These are phyloP conservation scores for Kodamaea restingae DNA, from an alignment of 805 yeast genomes.

Conservation along the genomic window DNA sequence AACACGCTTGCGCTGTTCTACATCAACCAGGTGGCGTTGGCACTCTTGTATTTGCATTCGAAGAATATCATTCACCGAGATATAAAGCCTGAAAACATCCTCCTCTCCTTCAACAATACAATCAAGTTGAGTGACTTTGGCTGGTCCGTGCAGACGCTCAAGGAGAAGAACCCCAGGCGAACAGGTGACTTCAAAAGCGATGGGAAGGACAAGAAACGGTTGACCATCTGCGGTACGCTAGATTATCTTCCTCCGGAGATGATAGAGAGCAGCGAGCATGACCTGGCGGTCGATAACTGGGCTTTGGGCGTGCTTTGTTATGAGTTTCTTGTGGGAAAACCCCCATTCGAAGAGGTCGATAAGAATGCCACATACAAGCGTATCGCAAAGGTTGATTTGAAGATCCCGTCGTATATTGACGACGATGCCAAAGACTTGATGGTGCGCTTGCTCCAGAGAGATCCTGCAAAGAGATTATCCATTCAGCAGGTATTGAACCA, in stretches of 20 bases:
- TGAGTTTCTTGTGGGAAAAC: constrained; percentile 81
- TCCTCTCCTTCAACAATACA: constrained; percentile 69
- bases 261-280: constrained; percentile 80
- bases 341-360: constrained; percentile 86
- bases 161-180: background rate
- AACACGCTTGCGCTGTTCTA: constrained; percentile 74
- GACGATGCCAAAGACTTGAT: constrained; percentile 77
- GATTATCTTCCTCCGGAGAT: constrained; percentile 96
- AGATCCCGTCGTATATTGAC: constrained; percentile 67
- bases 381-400: constrained; percentile 72
- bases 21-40: constrained; percentile 78
- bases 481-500: constrained; percentile 63
- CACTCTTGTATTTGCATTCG: constrained; percentile 71
- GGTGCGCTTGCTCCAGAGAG: constrained; percentile 54
- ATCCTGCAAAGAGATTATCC: constrained; percentile 62
- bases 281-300: constrained; percentile 82
- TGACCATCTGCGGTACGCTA: constrained; percentile 90
- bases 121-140: constrained; percentile 92
- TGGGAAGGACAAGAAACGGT: constrained; percentile 38
- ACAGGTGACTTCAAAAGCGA: background rate
- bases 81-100: constrained; percentile 88
- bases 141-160: constrained; percentile 70
- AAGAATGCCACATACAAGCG: constrained; percentile 75
- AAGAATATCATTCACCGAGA: constrained; percentile 87
- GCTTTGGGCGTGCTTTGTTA: constrained; percentile 83